These are phyloP conservation scores for Asterella californica DNA, from an alignment of 225 moss, liverwort and hornwort genomes.

Conservation along the genomic window DNA sequence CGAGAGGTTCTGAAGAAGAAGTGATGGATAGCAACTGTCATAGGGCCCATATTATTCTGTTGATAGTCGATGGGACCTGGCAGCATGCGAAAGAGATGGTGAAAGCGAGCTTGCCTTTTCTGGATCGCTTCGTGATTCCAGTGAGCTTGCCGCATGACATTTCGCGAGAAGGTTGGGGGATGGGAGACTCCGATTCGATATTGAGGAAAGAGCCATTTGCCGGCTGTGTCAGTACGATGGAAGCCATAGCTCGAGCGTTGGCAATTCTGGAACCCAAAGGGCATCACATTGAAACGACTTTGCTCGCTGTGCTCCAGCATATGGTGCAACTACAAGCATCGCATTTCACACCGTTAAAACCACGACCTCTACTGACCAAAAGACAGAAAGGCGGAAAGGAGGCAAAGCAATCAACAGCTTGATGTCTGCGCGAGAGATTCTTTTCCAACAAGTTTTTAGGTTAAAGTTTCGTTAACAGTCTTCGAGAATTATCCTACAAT, in stretches of 20 bases:
- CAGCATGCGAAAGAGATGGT: conserved; percentile 92
- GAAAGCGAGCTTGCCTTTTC: conserved; percentile 76
- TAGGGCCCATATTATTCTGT: conserved; percentile 35
- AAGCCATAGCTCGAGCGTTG: conserved; percentile 72
- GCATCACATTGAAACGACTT: conserved; percentile 37
- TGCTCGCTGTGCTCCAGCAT: conserved; percentile 67
- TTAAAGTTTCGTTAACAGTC: too few relatives aligned
- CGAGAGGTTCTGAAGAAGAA: background rate
- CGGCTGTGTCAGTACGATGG: conserved; percentile 91
- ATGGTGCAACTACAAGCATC: conserved; percentile 69
- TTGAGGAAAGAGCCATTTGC: conserved; percentile 84
- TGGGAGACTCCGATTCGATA: conserved; percentile 68
- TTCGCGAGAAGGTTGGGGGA: conserved; percentile 51
- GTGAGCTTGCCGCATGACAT: conserved; percentile 78
- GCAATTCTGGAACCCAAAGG: conserved; percentile 60
- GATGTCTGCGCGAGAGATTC: background rate
- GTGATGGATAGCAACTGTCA: background rate
- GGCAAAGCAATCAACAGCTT: background rate
- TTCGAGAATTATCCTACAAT: too few relatives aligned
- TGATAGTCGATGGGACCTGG: conserved; percentile 90
- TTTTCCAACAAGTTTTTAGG: too few relatives aligned
- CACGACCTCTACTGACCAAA: conserved; percentile 26
- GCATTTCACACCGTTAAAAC: conserved; percentile 47
- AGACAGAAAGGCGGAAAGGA: background rate
- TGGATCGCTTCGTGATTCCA: conserved; percentile 50